phyloP scores from a whole-genome alignment of 495 filamentous ascomycete genomes.

The Thozetella sp. region DNA sequence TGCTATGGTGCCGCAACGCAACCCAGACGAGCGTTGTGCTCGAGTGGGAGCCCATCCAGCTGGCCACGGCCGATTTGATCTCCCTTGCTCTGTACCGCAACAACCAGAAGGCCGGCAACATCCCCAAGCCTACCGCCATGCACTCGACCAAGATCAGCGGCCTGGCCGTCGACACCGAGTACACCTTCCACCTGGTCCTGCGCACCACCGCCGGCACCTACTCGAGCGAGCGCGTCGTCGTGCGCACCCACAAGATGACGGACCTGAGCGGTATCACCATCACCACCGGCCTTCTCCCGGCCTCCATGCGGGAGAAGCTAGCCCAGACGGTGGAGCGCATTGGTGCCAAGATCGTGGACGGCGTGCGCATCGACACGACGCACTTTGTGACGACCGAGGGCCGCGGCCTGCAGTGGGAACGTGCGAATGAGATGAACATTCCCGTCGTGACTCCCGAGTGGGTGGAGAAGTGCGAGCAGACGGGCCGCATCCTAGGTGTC shows the following conservation, averaged over 20 bases:
- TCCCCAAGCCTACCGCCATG: conserved; percentile 82
- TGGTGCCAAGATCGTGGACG: conserved; percentile 88
- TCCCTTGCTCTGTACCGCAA: conserved; percentile 91
- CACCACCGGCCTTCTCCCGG: conserved; percentile 83
- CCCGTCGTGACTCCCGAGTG: conserved; percentile 98
- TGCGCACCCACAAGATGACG: conserved; percentile 98
- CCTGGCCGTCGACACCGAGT: conserved; percentile 93
- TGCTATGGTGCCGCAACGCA: conserved; percentile 89
- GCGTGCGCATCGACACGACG: conserved; percentile 94
- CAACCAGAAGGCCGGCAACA: conserved; percentile 91
- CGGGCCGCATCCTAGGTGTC: conserved; percentile 91
- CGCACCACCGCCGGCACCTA: conserved; percentile 89
- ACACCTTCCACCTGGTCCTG: conserved; percentile 90
- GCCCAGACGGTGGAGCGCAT: conserved; percentile 79
- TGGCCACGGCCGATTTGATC: conserved; percentile 89
- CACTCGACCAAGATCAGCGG: conserved; percentile 95
- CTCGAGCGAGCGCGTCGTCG: conserved; percentile 77
- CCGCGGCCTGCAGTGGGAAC: conserved; percentile 87
- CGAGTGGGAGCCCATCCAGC: conserved; percentile 94
- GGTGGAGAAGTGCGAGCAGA: conserved; percentile 91
- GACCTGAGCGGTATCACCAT: conserved; percentile 96
- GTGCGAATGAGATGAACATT: conserved; percentile 96
- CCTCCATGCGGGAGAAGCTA: conserved; percentile 73
- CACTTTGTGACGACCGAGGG: conserved; percentile 99
- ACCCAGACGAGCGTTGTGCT: conserved; percentile 97